Percentiles rank a stretch among this genome's conserved stretches.
These are phyloP conservation scores for Phytophthora ohioensis DNA, from an alignment of 352 stramenopile genomes.

Conservation along the genomic window DNA sequence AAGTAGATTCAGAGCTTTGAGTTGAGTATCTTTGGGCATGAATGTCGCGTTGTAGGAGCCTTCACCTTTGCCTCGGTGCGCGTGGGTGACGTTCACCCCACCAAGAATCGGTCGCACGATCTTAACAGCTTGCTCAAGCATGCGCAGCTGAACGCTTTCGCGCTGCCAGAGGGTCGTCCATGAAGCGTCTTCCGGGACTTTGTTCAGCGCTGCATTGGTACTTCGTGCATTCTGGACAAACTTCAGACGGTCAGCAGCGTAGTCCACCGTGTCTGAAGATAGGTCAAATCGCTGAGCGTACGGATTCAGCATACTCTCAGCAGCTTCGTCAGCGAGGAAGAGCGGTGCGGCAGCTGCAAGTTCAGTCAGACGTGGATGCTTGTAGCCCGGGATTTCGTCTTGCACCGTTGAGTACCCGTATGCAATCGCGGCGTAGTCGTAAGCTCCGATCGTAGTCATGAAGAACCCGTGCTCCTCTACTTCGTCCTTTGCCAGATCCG, in stretches of 20 bases:
- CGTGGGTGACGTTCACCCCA: slow-evolving; percentile 67
- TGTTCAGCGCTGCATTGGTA: slow-evolving; percentile 33
- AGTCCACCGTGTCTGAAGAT: slow-evolving; percentile 66
- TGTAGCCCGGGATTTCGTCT: slow-evolving; percentile 60
- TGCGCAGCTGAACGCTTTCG: slow-evolving; percentile 47
- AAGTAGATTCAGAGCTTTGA: slow-evolving; percentile 50
- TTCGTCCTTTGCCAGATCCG: slow-evolving; percentile 56
- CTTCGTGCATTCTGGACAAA: slow-evolving; percentile 59
- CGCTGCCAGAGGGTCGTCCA: slow-evolving; percentile 64
- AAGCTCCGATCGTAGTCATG: slow-evolving; percentile 70
- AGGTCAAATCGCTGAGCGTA: slow-evolving; percentile 68
- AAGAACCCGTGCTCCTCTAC: slow-evolving; percentile 67
- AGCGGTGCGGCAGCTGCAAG: slow-evolving; percentile 57
- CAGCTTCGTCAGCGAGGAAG: slow-evolving; percentile 75
- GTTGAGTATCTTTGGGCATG: slow-evolving; percentile 48
- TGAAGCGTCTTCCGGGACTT: slow-evolving; percentile 63
- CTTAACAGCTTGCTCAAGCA: slow-evolving; percentile 54
- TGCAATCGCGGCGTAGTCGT: slow-evolving; percentile 86
- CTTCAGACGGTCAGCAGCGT: slow-evolving; percentile 57
- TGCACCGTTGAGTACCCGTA: slow-evolving; percentile 77
- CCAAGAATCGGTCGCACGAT: slow-evolving; percentile 58
- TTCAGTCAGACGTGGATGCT: slow-evolving; percentile 44
- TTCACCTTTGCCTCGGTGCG: slow-evolving; percentile 51
- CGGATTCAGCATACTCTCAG: slow-evolving; percentile 52
- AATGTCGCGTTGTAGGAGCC: slow-evolving; percentile 41